Evolutionary conservation across 116 monocot species (phyloP).

Genomic region (Papilionanthe hybrid): DNA sequence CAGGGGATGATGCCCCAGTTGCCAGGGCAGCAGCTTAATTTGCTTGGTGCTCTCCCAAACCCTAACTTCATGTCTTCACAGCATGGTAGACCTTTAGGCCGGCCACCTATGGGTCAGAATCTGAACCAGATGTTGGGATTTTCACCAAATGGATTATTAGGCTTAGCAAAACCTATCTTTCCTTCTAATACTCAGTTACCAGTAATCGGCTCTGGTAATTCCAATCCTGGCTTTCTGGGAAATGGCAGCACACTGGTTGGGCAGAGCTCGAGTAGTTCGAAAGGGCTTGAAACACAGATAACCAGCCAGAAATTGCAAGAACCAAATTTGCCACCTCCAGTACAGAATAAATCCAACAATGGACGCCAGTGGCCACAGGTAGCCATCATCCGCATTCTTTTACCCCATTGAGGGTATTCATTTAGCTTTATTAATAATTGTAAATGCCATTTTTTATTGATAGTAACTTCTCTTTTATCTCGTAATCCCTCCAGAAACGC

Average conservation of each 20-base stretch:
- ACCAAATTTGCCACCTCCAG: neutral
- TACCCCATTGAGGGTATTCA: neutral
- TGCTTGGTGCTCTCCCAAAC: constrained; percentile 4
- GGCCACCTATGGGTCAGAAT: constrained; percentile 5
- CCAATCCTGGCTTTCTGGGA: neutral
- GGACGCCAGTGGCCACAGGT: constrained; percentile 4
- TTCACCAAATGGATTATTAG: constrained; percentile 1
- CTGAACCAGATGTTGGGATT: constrained; percentile 9
- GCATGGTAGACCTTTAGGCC: neutral
- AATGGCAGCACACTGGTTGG: neutral
- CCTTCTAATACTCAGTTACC: neutral
- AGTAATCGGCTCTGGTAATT: neutral
- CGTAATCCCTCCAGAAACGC: neutral
- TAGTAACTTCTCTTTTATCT: neutral
- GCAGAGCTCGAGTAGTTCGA: neutral
- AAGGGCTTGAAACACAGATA: neutral
- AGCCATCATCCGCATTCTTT: neutral
- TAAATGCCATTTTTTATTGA: neutral
- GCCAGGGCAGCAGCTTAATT: constrained; percentile 1
- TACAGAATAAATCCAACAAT: neutral
- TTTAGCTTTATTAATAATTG: neutral
- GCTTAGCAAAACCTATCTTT: constrained; percentile 4
- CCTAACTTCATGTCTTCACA: neutral
- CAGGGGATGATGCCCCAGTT: constrained; percentile 7
- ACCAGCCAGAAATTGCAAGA: neutral